Evolutionary conservation across 2,329 filamentous ascomycete genomes (phyloP).

Genomic region (Whalleya microplaca): DNA sequence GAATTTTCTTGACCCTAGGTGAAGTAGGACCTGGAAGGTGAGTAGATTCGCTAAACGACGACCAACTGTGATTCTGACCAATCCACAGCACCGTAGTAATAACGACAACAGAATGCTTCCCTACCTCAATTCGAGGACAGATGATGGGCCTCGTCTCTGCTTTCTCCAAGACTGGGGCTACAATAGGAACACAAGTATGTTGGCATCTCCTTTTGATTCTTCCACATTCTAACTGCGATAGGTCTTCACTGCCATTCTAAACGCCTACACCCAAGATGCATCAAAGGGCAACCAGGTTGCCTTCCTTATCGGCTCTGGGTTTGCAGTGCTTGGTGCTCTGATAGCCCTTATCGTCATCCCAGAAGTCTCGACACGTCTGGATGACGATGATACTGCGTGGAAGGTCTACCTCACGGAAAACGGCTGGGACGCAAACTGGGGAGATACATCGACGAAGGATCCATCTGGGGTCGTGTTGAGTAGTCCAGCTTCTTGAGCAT

Average conservation of each 20-base stretch:
- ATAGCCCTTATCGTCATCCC: conserved; percentile 51
- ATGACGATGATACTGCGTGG: conserved; percentile 49
- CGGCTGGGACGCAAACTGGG: conserved; percentile 45
- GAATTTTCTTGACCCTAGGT: conserved; percentile 51
- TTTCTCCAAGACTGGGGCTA: conserved; percentile 53
- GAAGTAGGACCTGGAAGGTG: conserved; percentile 54
- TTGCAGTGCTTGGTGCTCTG: conserved; percentile 50
- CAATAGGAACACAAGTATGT: conserved; percentile 48
- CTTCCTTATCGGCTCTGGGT: conserved; percentile 55
- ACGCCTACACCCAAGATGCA: conserved; percentile 43
- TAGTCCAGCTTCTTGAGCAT: background rate
- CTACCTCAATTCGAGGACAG: conserved; percentile 53
- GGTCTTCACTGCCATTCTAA: conserved; percentile 55
- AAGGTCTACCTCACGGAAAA: conserved; percentile 47
- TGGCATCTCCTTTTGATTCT: background rate
- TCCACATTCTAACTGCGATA: background rate
- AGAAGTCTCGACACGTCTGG: conserved; percentile 45
- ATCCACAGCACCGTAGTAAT: conserved; percentile 41
- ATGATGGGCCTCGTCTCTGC: conserved; percentile 53
- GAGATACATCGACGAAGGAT: conserved; percentile 36
- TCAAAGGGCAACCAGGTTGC: conserved; percentile 51
- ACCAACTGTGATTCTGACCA: background rate
- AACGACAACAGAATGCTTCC: conserved; percentile 51
- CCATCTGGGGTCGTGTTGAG: conserved; percentile 31
- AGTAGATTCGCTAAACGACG: background rate